Evolutionary conservation across 2,329 filamentous ascomycete genomes (phyloP).

Genomic region (Cladophialophora exuberans): DNA sequence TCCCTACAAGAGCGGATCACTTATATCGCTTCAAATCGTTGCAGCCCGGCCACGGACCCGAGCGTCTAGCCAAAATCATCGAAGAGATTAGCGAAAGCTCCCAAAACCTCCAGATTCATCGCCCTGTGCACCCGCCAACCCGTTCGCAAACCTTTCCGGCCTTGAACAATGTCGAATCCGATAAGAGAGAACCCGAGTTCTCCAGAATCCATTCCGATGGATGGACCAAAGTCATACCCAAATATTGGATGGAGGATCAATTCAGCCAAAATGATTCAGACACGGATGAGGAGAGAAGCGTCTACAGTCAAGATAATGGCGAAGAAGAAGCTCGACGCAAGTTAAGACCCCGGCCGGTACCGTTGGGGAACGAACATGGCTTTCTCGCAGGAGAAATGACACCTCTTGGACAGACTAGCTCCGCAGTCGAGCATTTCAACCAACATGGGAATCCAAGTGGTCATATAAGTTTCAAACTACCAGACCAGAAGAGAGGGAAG

Average conservation of each 20-base stretch:
- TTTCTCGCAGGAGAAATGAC: not conserved
- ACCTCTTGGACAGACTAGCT: not conserved
- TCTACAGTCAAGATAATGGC: constrained; percentile 19
- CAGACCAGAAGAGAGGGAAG: not conserved
- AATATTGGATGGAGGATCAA: constrained; percentile 24
- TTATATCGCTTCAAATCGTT: too few relatives aligned
- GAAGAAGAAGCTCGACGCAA: not conserved
- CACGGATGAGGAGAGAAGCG: constrained; percentile 11
- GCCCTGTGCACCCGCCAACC: not conserved
- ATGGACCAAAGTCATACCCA: constrained; percentile 21
- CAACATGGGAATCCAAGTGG: too few relatives aligned
- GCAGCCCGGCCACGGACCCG: too few relatives aligned
- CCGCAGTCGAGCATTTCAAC: too few relatives aligned
- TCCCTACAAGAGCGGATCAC: too few relatives aligned
- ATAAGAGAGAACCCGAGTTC: constrained; percentile 18
- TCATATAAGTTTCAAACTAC: too few relatives aligned
- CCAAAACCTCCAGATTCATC: not conserved
- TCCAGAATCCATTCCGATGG: constrained; percentile 18
- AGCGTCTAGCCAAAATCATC: too few relatives aligned
- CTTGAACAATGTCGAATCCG: constrained; percentile 18
- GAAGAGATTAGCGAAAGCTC: too few relatives aligned
- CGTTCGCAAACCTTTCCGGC: not conserved
- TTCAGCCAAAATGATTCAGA: constrained; percentile 7
- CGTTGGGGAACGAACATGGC: not conserved
- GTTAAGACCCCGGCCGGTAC: not conserved